These are phyloP conservation scores for Spizellomyces sp. DNA, from an alignment of 192 early-diverging fungal genomes.

Conservation along the genomic window DNA sequence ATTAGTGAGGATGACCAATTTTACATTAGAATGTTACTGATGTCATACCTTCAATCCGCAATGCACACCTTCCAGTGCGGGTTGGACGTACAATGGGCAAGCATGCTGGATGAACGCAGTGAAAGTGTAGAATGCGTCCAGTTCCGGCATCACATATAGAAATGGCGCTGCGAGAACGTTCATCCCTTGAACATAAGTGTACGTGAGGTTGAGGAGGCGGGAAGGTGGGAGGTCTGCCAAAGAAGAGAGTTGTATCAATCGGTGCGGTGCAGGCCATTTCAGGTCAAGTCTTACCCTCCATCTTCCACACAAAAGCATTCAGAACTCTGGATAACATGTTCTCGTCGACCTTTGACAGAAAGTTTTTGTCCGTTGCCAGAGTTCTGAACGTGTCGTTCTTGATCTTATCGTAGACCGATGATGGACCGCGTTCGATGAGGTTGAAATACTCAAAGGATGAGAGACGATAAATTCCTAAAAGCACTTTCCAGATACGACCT, in stretches of 20 bases:
- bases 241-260: not conserved
- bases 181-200: conserved; percentile 94
- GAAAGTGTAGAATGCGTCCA: conserved; percentile 88
- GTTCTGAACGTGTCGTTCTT: conserved; percentile 90
- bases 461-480: conserved; percentile 72
- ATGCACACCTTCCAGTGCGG: conserved; percentile 85
- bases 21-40: not conserved
- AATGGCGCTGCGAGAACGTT: conserved; percentile 93
- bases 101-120: conserved; percentile 83
- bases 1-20: too few relatives aligned
- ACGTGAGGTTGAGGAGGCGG: conserved; percentile 51
- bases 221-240: conserved; percentile 46
- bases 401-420: conserved; percentile 73
- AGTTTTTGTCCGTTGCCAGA: conserved; percentile 76
- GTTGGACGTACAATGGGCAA: conserved; percentile 93
- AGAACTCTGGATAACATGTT: conserved; percentile 76
- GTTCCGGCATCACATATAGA: conserved; percentile 86
- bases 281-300: conserved; percentile 58
- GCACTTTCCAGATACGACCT: conserved; percentile 71
- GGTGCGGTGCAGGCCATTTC: not conserved
- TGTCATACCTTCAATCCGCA: conserved; percentile 76
- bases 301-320: conserved; percentile 85
- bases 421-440: conserved; percentile 68
- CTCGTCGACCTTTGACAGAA: conserved; percentile 70
- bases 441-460: conserved; percentile 73